These are phyloP conservation scores for Synura sp. DNA, from an alignment of 352 stramenopile species.

Conservation along the genomic window DNA sequence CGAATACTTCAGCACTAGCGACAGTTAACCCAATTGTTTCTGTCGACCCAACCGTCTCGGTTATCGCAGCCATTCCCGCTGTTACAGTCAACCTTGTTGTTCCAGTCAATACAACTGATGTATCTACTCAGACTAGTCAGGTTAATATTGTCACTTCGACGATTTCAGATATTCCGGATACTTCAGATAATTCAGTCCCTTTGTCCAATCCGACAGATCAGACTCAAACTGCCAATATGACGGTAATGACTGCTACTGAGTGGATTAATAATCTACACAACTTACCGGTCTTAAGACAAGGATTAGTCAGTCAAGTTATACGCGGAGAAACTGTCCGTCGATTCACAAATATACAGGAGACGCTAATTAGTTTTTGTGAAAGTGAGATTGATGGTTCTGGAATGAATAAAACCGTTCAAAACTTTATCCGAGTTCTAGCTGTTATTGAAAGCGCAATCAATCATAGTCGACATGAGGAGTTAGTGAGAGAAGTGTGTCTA, in stretches of 20 bases:
- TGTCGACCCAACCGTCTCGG: conserved; percentile 27
- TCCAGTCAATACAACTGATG: conserved; percentile 37
- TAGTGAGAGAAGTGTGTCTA: conserved; percentile 35
- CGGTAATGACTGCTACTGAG: conserved; percentile 33
- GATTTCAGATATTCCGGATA: conserved; percentile 36
- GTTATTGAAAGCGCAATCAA: conserved; percentile 40
- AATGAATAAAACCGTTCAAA: conserved; percentile 31
- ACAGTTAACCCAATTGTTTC: conserved; percentile 28
- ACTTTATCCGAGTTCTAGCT: conserved; percentile 40
- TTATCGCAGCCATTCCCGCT: conserved; percentile 25
- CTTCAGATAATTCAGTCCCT: neutral
- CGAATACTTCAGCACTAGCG: neutral
- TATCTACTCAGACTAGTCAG: conserved; percentile 36
- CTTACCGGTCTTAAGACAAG: conserved; percentile 32
- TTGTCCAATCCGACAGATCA: conserved; percentile 36
- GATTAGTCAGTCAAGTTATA: conserved; percentile 38
- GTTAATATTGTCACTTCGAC: conserved; percentile 41
- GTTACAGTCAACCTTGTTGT: conserved; percentile 40
- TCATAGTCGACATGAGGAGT: conserved; percentile 38
- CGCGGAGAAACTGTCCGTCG: conserved; percentile 31
- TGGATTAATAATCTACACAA: conserved; percentile 42
- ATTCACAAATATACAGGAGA: conserved; percentile 35
- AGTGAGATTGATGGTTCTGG: conserved; percentile 32
- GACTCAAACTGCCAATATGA: conserved; percentile 40
- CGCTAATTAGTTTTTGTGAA: conserved; percentile 34